phyloP scores from a whole-genome alignment of 1,284 basidiomycete species.

The Apiotrichum laibachii region DNA sequence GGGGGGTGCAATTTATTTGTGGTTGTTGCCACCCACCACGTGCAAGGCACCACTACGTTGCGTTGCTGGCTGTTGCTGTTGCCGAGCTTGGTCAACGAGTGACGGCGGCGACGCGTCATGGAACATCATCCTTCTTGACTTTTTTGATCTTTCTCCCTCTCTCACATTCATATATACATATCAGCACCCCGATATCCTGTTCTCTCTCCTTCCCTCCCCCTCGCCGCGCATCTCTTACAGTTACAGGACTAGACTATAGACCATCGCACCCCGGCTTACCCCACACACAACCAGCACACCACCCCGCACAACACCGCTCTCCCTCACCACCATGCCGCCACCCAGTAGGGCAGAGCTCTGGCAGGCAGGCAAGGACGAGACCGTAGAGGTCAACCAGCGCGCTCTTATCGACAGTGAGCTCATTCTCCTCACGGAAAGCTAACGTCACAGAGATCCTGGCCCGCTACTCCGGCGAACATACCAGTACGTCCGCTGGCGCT shows the following conservation, averaged over 20 bases:
- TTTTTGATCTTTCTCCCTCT: no score
- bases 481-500: conserved; percentile 54
- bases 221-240: no score
- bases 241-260: no score
- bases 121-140: no score
- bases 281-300: no score
- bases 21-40: conserved; percentile 1
- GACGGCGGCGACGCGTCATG: no score
- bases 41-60: background rate
- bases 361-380: conserved; percentile 47
- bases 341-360: conserved; percentile 39
- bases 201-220: no score
- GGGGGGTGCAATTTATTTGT: background rate
- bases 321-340: conserved; percentile 24
- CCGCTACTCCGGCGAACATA: conserved; percentile 90
- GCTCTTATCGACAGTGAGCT: conserved; percentile 77
- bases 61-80: no score
- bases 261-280: no score
- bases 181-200: no score
- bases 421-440: background rate
- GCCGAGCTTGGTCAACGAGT: no score
- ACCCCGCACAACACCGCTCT: background rate
- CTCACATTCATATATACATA: no score
- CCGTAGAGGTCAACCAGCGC: conserved; percentile 87
- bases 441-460: conserved; percentile 64